phyloP scores from a whole-genome alignment of 352 stramenopile genomes.

The Phytophthora chlamydospora region DNA sequence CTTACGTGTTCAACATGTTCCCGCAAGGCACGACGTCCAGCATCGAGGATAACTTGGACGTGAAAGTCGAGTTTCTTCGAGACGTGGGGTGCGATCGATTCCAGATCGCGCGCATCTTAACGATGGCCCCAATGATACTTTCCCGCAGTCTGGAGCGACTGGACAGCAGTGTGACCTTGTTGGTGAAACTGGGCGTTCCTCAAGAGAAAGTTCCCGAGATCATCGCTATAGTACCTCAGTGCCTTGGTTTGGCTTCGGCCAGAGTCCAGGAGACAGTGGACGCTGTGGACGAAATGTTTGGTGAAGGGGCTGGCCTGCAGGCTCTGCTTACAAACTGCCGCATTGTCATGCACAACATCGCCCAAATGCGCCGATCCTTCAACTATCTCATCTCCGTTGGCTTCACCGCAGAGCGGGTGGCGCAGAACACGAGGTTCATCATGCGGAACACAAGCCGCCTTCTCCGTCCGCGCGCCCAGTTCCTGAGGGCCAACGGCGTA shows the following conservation, averaged over 20 bases:
- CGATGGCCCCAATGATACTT: constrained; percentile 50
- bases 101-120: constrained; percentile 50
- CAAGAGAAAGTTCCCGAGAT: constrained; percentile 40
- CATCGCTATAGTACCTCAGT: constrained; percentile 46
- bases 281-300: constrained; percentile 49
- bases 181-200: constrained; percentile 40
- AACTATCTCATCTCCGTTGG: constrained; percentile 46
- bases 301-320: constrained; percentile 20
- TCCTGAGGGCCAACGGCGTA: constrained; percentile 25
- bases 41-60: constrained; percentile 46
- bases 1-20: constrained; percentile 63
- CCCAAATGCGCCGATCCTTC: constrained; percentile 44
- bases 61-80: constrained; percentile 47
- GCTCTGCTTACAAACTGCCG: constrained; percentile 37
- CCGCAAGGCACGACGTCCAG: constrained; percentile 42
- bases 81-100: constrained; percentile 37
- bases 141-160: constrained; percentile 43
- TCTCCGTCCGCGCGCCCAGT: constrained; percentile 54
- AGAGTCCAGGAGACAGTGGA: constrained; percentile 52
- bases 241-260: constrained; percentile 39
- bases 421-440: constrained; percentile 35
- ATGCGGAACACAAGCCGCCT: constrained; percentile 52
- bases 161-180: constrained; percentile 33
- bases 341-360: constrained; percentile 62
- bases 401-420: constrained; percentile 38